Evolutionary conservation across 345 rosid genomes (phyloP).

Genomic region (Anacardium occidentale): DNA sequence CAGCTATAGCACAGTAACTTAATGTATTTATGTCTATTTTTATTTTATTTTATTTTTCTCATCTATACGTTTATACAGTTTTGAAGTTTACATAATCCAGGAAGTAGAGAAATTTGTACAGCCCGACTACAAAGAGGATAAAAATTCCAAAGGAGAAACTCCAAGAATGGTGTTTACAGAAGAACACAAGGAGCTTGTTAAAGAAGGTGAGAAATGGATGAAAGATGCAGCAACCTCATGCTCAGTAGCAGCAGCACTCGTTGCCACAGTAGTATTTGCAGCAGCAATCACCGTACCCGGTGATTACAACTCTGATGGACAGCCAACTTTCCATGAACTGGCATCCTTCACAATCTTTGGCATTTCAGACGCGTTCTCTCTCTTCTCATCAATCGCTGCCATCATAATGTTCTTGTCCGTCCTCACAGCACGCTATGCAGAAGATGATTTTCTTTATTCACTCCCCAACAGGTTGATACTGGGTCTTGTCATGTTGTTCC

Average conservation of each 20-base stretch:
- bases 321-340: slow-evolving; percentile 12
- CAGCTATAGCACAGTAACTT: too few species aligned
- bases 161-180: slow-evolving; percentile 29
- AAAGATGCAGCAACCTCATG: slow-evolving; percentile 36
- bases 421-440: neutral
- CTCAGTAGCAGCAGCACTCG: slow-evolving; percentile 34
- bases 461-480: slow-evolving; percentile 32
- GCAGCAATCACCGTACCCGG: slow-evolving; percentile 40
- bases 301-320: slow-evolving; percentile 15
- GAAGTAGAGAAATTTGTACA: slow-evolving; percentile 32
- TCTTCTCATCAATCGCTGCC: slow-evolving; percentile 22
- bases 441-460: slow-evolving; percentile 3
- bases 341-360: slow-evolving; percentile 20
- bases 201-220: slow-evolving; percentile 39
- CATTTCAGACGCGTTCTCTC: slow-evolving; percentile 26
- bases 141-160: slow-evolving; percentile 26
- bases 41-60: too few species aligned
- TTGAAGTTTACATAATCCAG: slow-evolving; percentile 1
- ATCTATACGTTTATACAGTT: too few species aligned
- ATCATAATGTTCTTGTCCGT: neutral
- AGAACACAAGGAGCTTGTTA: slow-evolving; percentile 20
- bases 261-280: slow-evolving; percentile 35
- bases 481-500: slow-evolving; percentile 30
- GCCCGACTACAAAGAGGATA: slow-evolving; percentile 20
- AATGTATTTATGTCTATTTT: too few species aligned